A percentile compares a stretch with the other conserved stretches of the same genome.
Conservation (phyloP, 2,329 filamentous ascomycete genomes). For the Fusarium abutilonis region DNA sequence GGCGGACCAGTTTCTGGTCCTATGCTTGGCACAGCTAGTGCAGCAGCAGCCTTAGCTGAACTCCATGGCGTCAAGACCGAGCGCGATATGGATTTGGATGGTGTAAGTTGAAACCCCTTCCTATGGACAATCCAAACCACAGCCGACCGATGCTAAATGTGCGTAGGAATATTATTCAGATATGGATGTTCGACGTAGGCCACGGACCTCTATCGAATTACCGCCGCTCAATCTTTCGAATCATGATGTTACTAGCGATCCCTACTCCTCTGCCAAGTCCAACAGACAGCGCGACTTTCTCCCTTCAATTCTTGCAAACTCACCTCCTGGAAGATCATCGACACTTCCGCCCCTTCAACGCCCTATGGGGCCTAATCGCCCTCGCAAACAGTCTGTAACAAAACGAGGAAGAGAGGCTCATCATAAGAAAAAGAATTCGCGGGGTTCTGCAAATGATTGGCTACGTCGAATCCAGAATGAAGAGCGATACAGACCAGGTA, state of each 20-base stretch:
- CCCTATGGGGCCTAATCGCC: slow-evolving; percentile 73
- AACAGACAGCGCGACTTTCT: slow-evolving; percentile 77
- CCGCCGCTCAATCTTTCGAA: slow-evolving; percentile 71
- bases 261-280: slow-evolving; percentile 70
- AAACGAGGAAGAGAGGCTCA: slow-evolving; percentile 79
- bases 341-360: slow-evolving; percentile 86
- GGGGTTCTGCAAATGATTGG: slow-evolving; percentile 74
- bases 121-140: slow-evolving; percentile 42
- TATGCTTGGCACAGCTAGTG: slow-evolving; percentile 71
- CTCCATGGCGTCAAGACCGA: slow-evolving; percentile 80
- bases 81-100: slow-evolving; percentile 80
- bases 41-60: slow-evolving; percentile 87
- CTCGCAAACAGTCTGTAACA: slow-evolving; percentile 86
- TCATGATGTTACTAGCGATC: slow-evolving; percentile 76
- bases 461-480: slow-evolving; percentile 67
- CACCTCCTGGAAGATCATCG: slow-evolving; percentile 86
- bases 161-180: slow-evolving; percentile 75
- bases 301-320: slow-evolving; percentile 82
- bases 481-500: slow-evolving; percentile 70
- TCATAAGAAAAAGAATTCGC: slow-evolving; percentile 82
- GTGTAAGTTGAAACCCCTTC: slow-evolving; percentile 61
- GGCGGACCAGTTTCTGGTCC: slow-evolving; percentile 41
- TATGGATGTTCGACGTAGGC: slow-evolving; percentile 70
- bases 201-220: slow-evolving; percentile 75
- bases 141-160: slow-evolving; percentile 32